Evolutionary conservation across 495 filamentous ascomycete species (phyloP).

Genomic region (Parathielavia appendiculata): DNA sequence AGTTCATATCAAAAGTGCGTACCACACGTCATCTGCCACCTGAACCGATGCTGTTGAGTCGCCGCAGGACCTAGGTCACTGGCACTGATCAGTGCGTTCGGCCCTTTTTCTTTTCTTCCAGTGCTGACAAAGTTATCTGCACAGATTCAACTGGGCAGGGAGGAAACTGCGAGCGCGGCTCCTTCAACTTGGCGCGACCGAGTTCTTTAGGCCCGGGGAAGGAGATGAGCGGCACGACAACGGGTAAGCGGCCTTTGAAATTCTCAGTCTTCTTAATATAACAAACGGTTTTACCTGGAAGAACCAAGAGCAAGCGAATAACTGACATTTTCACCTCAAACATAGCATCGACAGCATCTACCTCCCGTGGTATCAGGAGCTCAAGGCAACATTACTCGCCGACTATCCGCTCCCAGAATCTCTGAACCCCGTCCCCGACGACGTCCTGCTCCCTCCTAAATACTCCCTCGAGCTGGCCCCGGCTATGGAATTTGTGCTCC

Average conservation of each 20-base stretch:
- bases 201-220: constrained; percentile 73
- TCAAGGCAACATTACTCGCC: constrained; percentile 59
- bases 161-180: constrained; percentile 84
- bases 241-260: constrained; percentile 53
- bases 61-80: neutral
- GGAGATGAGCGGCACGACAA: constrained; percentile 90
- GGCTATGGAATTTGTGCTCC: constrained; percentile 15
- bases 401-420: constrained; percentile 63
- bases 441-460: constrained; percentile 73
- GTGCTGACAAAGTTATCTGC: neutral
- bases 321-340: neutral
- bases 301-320: neutral
- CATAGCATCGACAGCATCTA: constrained; percentile 68
- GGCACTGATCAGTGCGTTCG: no score
- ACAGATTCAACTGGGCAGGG: constrained; percentile 87
- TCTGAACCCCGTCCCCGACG: constrained; percentile 63
- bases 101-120: neutral
- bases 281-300: neutral
- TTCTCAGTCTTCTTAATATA: neutral
- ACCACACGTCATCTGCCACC: neutral
- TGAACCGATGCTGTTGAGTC: no score
- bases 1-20: constrained; percentile 83
- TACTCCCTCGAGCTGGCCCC: constrained; percentile 57
- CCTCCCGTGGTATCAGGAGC: constrained; percentile 65
- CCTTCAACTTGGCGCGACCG: constrained; percentile 74